Base-by-base conservation (phyloP, 1,139 yeast genomes). In the Yamadazyma membranifaciens region DNA sequence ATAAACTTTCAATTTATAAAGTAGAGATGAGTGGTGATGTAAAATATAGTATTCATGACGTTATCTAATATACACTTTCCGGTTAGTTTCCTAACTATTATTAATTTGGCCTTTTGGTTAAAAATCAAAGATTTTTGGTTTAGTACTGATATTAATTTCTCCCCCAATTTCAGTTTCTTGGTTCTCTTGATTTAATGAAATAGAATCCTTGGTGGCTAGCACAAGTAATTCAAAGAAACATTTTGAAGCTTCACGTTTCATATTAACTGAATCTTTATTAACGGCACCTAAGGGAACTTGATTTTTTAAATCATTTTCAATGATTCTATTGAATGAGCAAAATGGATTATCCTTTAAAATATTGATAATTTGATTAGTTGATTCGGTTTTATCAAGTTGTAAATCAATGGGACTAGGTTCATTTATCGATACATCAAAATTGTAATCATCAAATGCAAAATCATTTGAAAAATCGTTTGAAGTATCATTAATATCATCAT, bases 221-320 rank as follows among this genome's bases (percentile, higher is more conserved):
- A 88, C 92, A 52, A 91, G 69, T 57, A 89, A 62, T 57, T 89
- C 95, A 55, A 89, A 88, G 62, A 89, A 89, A 47, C 87, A 77
- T 53, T 80, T 78, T 9, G 89, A 78, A 1, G 91, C 92, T 51
- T 83, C 82, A 47, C 69, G 69, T 51, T 75, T 78, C 36, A 73
- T 69, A 43, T 69, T 67, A 7, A 67, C 46, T 16, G 42, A 54
- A 1, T 47, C 47, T 37, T 54, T 54, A 36, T 46, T 52, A 2
- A 47, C 50, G 2, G 51, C 36, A 3, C 74, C 73, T 25, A 69
- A 56, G 11, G 75, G 74, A 15, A 43, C 41, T 2, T 45, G 51
- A 4, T 41, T 43, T 6, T 48, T 44, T 31, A 45, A 35, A n/a
- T 78, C 80, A 14, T 56, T 63, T 15, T 65, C 65, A 37, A 81